A percentile compares a stretch with the other conserved stretches of the same genome.
Evolutionary conservation across 352 stramenopile genomes (phyloP).

Genomic region (Phytophthora citrophthora): DNA sequence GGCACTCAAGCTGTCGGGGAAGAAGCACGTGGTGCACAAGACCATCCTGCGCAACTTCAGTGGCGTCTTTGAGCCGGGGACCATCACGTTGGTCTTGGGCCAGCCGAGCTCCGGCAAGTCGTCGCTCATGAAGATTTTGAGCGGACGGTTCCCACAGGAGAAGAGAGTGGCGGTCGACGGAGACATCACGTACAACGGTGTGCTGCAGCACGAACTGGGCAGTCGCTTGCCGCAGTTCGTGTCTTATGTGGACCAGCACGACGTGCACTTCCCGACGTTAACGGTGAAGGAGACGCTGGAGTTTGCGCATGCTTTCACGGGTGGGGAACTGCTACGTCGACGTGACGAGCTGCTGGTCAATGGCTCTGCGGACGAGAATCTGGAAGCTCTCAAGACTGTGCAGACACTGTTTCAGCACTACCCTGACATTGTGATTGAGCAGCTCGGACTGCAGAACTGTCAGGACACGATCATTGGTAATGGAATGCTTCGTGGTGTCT

Average conservation of each 20-base stretch:
- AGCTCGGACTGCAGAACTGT: constrained; percentile 48
- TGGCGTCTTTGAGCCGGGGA: constrained; percentile 30
- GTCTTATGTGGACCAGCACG: constrained; percentile 52
- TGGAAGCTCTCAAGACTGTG: constrained; percentile 28
- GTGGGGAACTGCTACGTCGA: constrained; percentile 23
- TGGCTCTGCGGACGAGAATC: constrained; percentile 31
- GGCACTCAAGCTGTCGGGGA: constrained; percentile 26
- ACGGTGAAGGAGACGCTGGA: constrained; percentile 74
- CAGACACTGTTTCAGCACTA: constrained; percentile 35
- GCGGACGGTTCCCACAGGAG: constrained; percentile 33
- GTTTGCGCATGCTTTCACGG: constrained; percentile 74
- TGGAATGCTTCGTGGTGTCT: constrained; percentile 58
- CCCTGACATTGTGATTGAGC: constrained; percentile 53
- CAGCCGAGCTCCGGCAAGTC: constrained; percentile 35
- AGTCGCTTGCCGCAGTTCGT: constrained; percentile 52
- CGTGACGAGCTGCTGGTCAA: constrained; percentile 28
- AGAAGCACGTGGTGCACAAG: constrained; percentile 39
- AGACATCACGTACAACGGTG: constrained; percentile 45
- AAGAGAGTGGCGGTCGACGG: constrained; percentile 30
- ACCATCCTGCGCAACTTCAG: constrained; percentile 40
- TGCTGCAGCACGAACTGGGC: constrained; percentile 15
- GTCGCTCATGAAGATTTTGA: constrained; percentile 38
- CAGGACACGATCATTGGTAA: constrained; percentile 57
- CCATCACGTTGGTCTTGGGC: constrained; percentile 29
- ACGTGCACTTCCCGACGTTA: constrained; percentile 53